phyloP scores from a whole-genome alignment of 2,329 filamentous ascomycete genomes.

The Xylariomycetidae sp. region DNA sequence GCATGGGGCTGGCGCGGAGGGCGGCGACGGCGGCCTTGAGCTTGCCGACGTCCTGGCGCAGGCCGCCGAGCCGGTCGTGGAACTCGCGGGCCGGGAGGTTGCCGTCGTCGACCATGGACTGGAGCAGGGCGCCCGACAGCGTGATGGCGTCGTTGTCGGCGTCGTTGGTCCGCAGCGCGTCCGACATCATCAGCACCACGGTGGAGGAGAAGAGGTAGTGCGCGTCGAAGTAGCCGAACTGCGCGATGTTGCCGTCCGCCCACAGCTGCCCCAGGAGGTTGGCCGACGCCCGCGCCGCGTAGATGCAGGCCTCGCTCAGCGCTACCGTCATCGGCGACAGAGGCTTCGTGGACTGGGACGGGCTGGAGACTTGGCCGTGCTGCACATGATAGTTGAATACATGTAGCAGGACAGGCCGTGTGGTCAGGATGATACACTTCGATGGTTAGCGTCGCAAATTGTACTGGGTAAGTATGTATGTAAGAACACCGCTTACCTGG shows the following conservation, averaged over 20 bases:
- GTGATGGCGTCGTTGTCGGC: slow-evolving; percentile 16
- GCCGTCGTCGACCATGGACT: slow-evolving; percentile 23
- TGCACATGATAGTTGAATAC: slow-evolving; percentile 12
- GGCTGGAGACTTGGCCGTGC: background rate
- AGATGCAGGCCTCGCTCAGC: slow-evolving; percentile 24
- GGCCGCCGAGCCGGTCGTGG: slow-evolving; percentile 12
- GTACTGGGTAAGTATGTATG: background rate
- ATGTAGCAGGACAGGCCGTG: slow-evolving; percentile 13
- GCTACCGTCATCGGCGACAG: slow-evolving; percentile 25
- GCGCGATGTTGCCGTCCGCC: slow-evolving; percentile 20
- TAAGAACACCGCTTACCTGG: slow-evolving; percentile 6
- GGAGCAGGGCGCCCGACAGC: slow-evolving; percentile 15
- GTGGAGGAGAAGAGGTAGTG: slow-evolving; percentile 22
- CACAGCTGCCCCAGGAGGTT: slow-evolving; percentile 20
- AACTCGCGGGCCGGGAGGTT: slow-evolving; percentile 22
- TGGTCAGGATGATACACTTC: slow-evolving; percentile 14
- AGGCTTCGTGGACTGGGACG: slow-evolving; percentile 1
- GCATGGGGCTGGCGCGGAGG: slow-evolving; percentile 1
- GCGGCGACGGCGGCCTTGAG: slow-evolving; percentile 1
- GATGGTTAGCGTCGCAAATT: slow-evolving; percentile 1
- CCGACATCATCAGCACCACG: slow-evolving; percentile 19
- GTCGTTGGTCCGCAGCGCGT: slow-evolving; percentile 16
- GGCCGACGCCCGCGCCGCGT: slow-evolving; percentile 18
- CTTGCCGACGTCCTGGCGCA: slow-evolving; percentile 11
- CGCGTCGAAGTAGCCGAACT: slow-evolving; percentile 23